These are phyloP conservation scores for Mycosphaerella sp. DNA, from an alignment of 2,329 filamentous ascomycete genomes.

Conservation along the genomic window DNA sequence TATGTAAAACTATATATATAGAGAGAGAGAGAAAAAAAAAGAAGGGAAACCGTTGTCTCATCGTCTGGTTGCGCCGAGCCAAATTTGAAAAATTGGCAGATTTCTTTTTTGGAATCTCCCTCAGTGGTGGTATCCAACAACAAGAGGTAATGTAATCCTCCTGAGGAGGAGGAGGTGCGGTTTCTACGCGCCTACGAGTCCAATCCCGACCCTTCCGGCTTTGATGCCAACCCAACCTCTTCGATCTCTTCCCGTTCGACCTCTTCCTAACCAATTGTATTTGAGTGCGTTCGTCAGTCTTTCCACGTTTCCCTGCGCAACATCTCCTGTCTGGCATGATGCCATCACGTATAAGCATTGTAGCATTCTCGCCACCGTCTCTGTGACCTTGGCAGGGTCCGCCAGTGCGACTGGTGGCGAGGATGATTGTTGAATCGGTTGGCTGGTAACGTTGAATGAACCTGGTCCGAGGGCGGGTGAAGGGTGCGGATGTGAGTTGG, in stretches of 20 bases:
- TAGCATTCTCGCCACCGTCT: constrained; percentile 90
- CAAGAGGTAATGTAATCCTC: too few relatives aligned
- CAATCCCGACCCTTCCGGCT: constrained; percentile 31
- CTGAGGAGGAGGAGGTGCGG: not conserved
- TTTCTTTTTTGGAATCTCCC: too few relatives aligned
- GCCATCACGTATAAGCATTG: constrained; percentile 92
- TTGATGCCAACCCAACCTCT: constrained; percentile 78
- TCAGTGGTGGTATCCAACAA: too few relatives aligned
- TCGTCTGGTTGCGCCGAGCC: too few relatives aligned
- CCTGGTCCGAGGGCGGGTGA: constrained; percentile 21
- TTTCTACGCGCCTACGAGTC: constrained; percentile 18
- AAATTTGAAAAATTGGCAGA: too few relatives aligned
- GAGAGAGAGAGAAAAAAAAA: too few relatives aligned
- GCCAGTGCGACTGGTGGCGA: constrained; percentile 20
- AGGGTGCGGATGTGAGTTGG: not conserved
- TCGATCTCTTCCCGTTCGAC: constrained; percentile 80
- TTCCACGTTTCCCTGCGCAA: constrained; percentile 70
- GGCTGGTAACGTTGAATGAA: constrained; percentile 21
- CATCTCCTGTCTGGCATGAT: constrained; percentile 65
- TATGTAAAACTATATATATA: too few relatives aligned
- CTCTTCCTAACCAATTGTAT: constrained; percentile 91
- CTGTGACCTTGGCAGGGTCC: constrained; percentile 67
- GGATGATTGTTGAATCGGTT: constrained; percentile 20
- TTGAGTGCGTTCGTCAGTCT: constrained; percentile 82
- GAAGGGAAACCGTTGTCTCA: too few relatives aligned